These are phyloP conservation scores for Colletotrichum graminicola DNA, from an alignment of 2,329 filamentous ascomycete genomes.

Conservation along the genomic window DNA sequence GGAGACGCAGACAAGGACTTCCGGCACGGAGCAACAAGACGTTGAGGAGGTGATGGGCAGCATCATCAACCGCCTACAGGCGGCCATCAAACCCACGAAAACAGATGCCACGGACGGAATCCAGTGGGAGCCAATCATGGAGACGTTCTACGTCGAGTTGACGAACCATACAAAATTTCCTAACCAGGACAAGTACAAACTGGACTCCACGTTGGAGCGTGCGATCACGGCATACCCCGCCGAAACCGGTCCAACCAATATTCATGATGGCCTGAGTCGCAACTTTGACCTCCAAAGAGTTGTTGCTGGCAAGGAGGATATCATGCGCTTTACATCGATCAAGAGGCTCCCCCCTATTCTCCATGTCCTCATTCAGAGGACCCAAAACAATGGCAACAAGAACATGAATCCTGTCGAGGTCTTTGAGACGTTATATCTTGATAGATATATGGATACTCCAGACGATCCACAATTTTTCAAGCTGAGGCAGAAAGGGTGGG, in stretches of 20 bases:
- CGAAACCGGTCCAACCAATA: constrained; percentile 64
- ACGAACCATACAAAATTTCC: constrained; percentile 70
- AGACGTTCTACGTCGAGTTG: constrained; percentile 74
- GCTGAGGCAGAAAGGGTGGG: constrained; percentile 79
- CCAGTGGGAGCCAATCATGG: constrained; percentile 84
- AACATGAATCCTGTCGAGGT: constrained; percentile 83
- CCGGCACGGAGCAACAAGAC: constrained; percentile 84
- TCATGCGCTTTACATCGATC: constrained; percentile 76
- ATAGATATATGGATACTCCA: constrained; percentile 84
- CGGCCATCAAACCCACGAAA: constrained; percentile 81
- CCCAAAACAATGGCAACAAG: constrained; percentile 79
- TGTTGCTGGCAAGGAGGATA: constrained; percentile 60
- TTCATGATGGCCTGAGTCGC: constrained; percentile 88
- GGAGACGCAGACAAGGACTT: constrained; percentile 60
- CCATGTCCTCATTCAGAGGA: constrained; percentile 89
- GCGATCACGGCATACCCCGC: constrained; percentile 72
- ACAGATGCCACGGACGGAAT: constrained; percentile 74
- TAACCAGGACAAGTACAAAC: constrained; percentile 50
- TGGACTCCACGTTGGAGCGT: constrained; percentile 66
- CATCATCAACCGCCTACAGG: constrained; percentile 90
- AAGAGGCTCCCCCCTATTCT: constrained; percentile 84
- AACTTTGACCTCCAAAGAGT: constrained; percentile 86
- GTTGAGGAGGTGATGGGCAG: constrained; percentile 96
- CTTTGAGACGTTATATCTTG: constrained; percentile 85
- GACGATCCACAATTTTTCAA: constrained; percentile 71